Evolutionary conservation across 148 eudicot genomes (phyloP).

Genomic region (Diospyros lotus): DNA sequence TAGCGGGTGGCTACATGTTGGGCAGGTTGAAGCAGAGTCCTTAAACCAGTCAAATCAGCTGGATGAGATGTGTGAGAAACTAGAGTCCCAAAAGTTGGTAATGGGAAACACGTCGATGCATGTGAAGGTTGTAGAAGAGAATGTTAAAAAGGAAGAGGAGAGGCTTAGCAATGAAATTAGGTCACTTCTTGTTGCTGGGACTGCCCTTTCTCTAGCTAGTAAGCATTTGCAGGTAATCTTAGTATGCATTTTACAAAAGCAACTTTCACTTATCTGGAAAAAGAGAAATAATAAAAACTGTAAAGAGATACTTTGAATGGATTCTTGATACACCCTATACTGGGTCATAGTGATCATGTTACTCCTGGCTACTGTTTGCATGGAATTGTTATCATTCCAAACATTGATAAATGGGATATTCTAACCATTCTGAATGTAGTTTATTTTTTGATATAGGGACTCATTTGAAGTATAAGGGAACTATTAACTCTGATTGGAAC

Average conservation of each 20-base stretch:
- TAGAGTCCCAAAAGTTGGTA: constrained; percentile 61
- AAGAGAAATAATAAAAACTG: no score
- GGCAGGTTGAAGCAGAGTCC: constrained; percentile 72
- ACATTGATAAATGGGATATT: no score
- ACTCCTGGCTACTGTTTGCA: no score
- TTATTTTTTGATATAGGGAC: no score
- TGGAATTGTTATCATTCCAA: no score
- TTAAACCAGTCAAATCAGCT: constrained; percentile 67
- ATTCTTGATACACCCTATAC: no score
- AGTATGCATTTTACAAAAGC: background rate
- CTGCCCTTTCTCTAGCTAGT: constrained; percentile 65
- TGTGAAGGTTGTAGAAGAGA: constrained; percentile 70
- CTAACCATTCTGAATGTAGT: no score
- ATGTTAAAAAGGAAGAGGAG: constrained; percentile 76
- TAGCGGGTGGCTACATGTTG: constrained; percentile 30
- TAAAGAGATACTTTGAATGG: no score
- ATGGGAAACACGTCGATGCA: constrained; percentile 80
- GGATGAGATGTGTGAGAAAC: constrained; percentile 77
- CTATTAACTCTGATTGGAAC: no score
- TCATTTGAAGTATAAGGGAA: no score
- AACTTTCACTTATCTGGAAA: no score
- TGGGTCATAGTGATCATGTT: no score
- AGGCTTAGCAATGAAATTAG: constrained; percentile 67
- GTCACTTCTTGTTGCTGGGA: constrained; percentile 74
- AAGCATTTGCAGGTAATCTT: constrained; percentile 63